Evolutionary conservation across 352 stramenopile genomes (phyloP).

Genomic region (Elongisporangium senticosum): DNA sequence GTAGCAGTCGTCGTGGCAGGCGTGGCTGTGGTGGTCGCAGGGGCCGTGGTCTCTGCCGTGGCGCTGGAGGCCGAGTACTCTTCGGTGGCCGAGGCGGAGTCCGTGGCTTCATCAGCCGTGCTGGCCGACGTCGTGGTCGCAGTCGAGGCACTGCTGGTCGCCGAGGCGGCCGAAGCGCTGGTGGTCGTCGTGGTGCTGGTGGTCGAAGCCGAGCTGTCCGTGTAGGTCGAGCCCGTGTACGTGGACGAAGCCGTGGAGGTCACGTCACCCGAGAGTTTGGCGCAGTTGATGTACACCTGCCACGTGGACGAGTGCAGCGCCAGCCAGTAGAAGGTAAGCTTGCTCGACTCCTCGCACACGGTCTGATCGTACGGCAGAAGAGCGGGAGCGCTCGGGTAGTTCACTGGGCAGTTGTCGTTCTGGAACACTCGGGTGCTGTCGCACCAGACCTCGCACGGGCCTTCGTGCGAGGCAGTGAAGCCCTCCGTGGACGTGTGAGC

Average conservation of each 20-base stretch:
- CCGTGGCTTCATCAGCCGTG: not conserved
- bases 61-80: not conserved
- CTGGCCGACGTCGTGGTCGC: slow-evolving; percentile 3
- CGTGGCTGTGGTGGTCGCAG: slow-evolving; percentile 6
- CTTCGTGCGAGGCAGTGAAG: slow-evolving; percentile 30
- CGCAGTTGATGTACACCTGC: slow-evolving; percentile 39
- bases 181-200: slow-evolving; percentile 13
- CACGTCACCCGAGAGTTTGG: slow-evolving; percentile 7
- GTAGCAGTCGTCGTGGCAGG: slow-evolving; percentile 4
- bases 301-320: slow-evolving; percentile 36
- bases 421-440: slow-evolving; percentile 33
- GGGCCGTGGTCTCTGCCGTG: not conserved
- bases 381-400: slow-evolving; percentile 25
- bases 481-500: slow-evolving; percentile 19
- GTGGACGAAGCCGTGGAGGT: slow-evolving; percentile 20
- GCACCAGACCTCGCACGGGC: slow-evolving; percentile 43
- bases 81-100: not conserved
- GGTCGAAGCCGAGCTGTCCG: slow-evolving; percentile 7
- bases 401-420: slow-evolving; percentile 27
- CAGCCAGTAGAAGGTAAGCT: slow-evolving; percentile 33
- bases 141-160: slow-evolving; percentile 7
- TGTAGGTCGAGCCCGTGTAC: slow-evolving; percentile 13
- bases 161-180: slow-evolving; percentile 8
- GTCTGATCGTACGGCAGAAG: slow-evolving; percentile 30
- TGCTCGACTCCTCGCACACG: slow-evolving; percentile 19